Conservation (phyloP, 2,329 filamentous ascomycete species). For the Cladophialophora carrionii region DNA sequence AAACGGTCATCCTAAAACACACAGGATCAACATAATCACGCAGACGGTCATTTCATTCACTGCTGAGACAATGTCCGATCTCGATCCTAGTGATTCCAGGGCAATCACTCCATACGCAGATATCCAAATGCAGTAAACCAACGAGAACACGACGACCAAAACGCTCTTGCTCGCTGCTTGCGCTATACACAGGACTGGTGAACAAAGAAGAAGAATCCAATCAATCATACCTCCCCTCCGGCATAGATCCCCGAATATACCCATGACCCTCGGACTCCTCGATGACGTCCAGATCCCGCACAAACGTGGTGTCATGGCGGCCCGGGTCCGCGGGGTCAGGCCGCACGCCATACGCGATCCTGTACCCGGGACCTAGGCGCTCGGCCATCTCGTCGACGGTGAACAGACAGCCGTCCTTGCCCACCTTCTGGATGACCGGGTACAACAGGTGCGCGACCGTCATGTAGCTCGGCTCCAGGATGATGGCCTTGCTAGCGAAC, state of each 20-base stretch:
- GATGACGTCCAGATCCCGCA: conserved; percentile 25
- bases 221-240: conserved; percentile 29
- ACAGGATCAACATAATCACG: neutral
- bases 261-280: conserved; percentile 28
- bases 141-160: neutral
- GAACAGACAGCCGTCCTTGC: conserved; percentile 25
- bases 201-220: neutral
- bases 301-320: conserved; percentile 22
- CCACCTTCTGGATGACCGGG: conserved; percentile 26
- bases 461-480: conserved; percentile 31
- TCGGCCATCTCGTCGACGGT: conserved; percentile 25
- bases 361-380: conserved; percentile 9
- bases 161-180: neutral
- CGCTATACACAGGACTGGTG: neutral
- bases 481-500: conserved; percentile 31
- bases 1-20: no score
- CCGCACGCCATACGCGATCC: conserved; percentile 27
- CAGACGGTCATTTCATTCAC: neutral
- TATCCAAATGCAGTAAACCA: neutral
- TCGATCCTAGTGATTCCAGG: neutral
- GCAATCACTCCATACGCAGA: neutral
- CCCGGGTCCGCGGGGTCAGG: conserved; percentile 23
- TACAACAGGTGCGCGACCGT: conserved; percentile 27
- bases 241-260: conserved; percentile 25
- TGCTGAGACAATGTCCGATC: neutral